These are phyloP conservation scores for Dactylellina cionopaga DNA, from an alignment of 2,329 filamentous ascomycete genomes.

Conservation along the genomic window DNA sequence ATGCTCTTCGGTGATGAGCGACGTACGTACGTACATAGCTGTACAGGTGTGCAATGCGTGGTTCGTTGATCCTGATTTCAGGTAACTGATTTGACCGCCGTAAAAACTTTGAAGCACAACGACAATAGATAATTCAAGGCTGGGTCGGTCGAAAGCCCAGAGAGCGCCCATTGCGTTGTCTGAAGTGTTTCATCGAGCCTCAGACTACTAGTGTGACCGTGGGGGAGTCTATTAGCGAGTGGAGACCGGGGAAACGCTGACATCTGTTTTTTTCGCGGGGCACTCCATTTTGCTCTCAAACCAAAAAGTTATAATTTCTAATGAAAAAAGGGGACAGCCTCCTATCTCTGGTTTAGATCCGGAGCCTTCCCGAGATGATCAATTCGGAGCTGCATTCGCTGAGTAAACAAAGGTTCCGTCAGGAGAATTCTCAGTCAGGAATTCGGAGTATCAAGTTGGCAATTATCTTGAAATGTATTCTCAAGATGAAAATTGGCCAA, in stretches of 20 bases:
- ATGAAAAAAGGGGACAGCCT: conserved; percentile 12
- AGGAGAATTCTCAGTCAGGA: conserved; percentile 13
- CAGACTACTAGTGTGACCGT: conserved; percentile 3
- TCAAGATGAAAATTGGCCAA: not conserved
- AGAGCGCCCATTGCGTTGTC: not conserved
- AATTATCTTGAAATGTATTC: not conserved
- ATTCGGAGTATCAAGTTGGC: not conserved
- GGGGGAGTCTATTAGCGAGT: conserved; percentile 36
- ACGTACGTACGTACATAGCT: conserved; percentile 4
- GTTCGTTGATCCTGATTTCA: conserved; percentile 11
- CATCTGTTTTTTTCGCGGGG: conserved; percentile 37
- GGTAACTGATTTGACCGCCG: too few species aligned
- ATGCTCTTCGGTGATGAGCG: conserved; percentile 45
- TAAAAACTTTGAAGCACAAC: too few species aligned
- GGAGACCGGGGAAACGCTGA: conserved; percentile 47
- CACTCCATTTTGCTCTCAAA: conserved; percentile 22
- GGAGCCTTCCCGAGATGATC: conserved; percentile 33
- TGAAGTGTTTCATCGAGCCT: not conserved
- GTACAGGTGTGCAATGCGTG: not conserved
- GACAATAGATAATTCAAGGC: conserved; percentile 6
- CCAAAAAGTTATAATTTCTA: conserved; percentile 19
- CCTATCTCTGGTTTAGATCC: conserved; percentile 16
- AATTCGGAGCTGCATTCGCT: not conserved
- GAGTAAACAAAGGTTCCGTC: not conserved
- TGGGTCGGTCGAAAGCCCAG: not conserved